These are phyloP conservation scores for Graphium sp. DNA, from an alignment of 2,329 filamentous ascomycete species.

Conservation along the genomic window DNA sequence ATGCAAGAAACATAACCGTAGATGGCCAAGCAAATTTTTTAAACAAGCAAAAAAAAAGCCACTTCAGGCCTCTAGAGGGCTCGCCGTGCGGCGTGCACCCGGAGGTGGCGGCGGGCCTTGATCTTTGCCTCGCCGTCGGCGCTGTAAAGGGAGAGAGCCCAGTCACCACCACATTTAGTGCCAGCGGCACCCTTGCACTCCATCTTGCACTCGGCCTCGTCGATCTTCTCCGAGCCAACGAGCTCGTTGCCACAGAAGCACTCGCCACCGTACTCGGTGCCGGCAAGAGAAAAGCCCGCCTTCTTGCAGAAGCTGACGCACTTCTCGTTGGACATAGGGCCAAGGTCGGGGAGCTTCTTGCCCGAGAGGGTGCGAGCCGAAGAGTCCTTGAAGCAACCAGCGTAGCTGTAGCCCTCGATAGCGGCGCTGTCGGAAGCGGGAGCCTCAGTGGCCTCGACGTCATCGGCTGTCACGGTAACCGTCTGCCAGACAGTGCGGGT, in stretches of 20 bases:
- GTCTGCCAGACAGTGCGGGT: slow-evolving; percentile 24
- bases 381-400: slow-evolving; percentile 16
- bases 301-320: slow-evolving; percentile 30
- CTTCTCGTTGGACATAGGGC: slow-evolving; percentile 20
- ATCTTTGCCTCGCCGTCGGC: too few relatives aligned
- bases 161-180: too few relatives aligned
- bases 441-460: slow-evolving; percentile 1
- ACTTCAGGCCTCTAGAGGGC: too few relatives aligned
- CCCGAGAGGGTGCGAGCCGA: neutral
- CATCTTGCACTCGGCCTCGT: slow-evolving; percentile 25
- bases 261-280: slow-evolving; percentile 31
- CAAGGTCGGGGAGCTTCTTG: neutral
- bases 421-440: neutral
- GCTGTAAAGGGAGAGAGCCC: too few relatives aligned
- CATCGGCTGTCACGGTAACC: slow-evolving; percentile 22
- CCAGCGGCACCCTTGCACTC: slow-evolving; percentile 36
- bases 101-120: too few relatives aligned
- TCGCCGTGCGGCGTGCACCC: too few relatives aligned
- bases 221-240: slow-evolving; percentile 19
- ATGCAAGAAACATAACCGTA: neutral
- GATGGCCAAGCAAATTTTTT: too few relatives aligned
- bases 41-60: too few relatives aligned
- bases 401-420: slow-evolving; percentile 20
- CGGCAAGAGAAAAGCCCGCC: slow-evolving; percentile 24
- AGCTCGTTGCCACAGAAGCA: slow-evolving; percentile 31